Evolutionary conservation across 176 grass and related monocot genomes (phyloP), one percentile per base, ranked within the genome.

Genomic region (Bromus sterilis): DNA sequence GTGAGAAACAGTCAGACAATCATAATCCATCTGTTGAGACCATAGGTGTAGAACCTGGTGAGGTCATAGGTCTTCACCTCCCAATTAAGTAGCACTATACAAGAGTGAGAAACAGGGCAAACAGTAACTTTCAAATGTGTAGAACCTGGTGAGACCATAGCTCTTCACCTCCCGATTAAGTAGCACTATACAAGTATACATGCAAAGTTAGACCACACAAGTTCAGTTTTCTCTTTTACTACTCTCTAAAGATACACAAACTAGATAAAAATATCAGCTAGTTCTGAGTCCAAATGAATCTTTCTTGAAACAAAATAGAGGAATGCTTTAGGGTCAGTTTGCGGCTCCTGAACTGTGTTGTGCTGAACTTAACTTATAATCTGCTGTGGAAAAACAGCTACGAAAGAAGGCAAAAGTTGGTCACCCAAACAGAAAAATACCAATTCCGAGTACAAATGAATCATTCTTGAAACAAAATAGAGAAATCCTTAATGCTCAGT

Each of bases 231-330:
- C 30, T 73, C 5, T 56, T 29, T 70, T 31, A 73, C 31, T 64
- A 14, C 42, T 83, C 9, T 68, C 76, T 36, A 62, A 70, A 55
- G 63, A 82, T 71, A 12, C 39, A 78, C 33, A 33, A 81, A 81
- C 62, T n/a, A 70, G 55, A 73, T 57, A 24, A 40, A 66, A 70
- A 20, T 4, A 36, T 26, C 48, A 26, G 24, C 21, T 13, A 75
- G 34, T 35, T 13, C 58, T 8, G 2, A 75, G 13, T 24, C 36
- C 56, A 46, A 14, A 78, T 67, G 48, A 67, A 62, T 36, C 28
- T 5, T 28, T 37, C 56, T 64, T 23, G 1, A 60, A 81, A 42
- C 74, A 68, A 66, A 64, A 64, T 5, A 37, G 18, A 76, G 4
- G 32, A 77, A 1, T 53, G 46, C 51, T 3, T 40, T 20, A 20